Evolutionary conservation across 495 filamentous ascomycete species (phyloP).

Genomic region (Talaromyces trachyspermus): DNA sequence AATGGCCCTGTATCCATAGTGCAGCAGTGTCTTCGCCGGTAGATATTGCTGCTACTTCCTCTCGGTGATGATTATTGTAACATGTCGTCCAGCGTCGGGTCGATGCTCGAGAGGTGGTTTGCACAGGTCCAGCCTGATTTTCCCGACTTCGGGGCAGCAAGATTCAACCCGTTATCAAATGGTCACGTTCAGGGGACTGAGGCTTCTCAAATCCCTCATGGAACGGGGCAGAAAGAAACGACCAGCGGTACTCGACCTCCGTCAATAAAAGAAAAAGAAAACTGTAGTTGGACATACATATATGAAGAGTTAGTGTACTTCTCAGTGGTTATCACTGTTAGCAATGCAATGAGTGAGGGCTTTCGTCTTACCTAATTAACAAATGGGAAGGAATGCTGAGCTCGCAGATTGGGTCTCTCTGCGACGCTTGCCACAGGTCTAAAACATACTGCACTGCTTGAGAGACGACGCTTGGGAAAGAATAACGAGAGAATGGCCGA

Average conservation of each 20-base stretch:
- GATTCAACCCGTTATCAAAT: background rate
- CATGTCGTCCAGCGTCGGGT: conserved; percentile 1
- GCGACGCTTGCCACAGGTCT: background rate
- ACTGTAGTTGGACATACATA: conserved; percentile 2
- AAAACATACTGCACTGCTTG: conserved; percentile 1
- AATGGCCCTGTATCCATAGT: conserved; percentile 24
- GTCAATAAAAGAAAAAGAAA: background rate
- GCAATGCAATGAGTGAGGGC: no score
- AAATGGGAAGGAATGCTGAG: background rate
- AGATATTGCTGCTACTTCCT: background rate
- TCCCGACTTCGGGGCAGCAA: background rate
- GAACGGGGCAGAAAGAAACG: conserved; percentile 4
- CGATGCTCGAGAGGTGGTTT: background rate
- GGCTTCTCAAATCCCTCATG: background rate
- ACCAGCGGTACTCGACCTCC: conserved; percentile 5
- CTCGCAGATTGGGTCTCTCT: background rate
- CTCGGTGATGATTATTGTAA: background rate
- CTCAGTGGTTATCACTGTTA: no score
- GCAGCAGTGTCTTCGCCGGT: background rate
- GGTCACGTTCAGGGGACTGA: background rate
- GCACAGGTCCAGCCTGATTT: conserved; percentile 5
- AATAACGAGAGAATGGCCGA: background rate
- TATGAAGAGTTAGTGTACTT: background rate
- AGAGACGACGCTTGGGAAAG: background rate
- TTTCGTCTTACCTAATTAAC: background rate